Evolutionary conservation across 1,139 yeast genomes (phyloP), one percentile per base, ranked within the genome.

Genomic region (Blastobotrys apis): DNA sequence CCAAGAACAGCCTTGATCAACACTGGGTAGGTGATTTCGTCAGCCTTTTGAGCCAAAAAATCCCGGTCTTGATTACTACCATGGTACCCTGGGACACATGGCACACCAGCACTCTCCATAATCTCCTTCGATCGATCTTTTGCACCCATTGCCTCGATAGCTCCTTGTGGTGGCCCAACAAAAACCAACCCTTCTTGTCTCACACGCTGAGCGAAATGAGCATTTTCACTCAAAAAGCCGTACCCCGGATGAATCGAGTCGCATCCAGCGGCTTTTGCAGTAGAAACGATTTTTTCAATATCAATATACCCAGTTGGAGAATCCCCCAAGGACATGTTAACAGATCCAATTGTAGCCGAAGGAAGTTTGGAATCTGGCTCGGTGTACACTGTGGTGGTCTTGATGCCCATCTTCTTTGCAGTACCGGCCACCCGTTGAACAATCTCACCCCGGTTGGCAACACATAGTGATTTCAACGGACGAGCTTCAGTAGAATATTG

Each of bases 1-100:
- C 78, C 78, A 5, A 73, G 70, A n/a, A 74, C 71, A 21, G 77
- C 74, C 54, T 73, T 73, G 50, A 73, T 59, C 52, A 73, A 67
- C 1, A 73, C 69, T 1, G 78, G 78, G 50, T 67, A 73, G 0
- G 73, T 74, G 43, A 73, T 72, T 35, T 57, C 54, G 3, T 57
- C 49, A 10, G 77, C 75, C 35, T 62, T 61, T 6, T 50, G 47
- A 4, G 63, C 53, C 29, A 73, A 60, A 33, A 60, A 63, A 2
- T 57, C 56, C 1, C 60, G 54, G 33, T 64, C 65, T 30, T 61
- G 65, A 44, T 72, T 64, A 12, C 54, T 45, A 5, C 74, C 64
- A 36, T 63, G 71, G 30, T 73, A 66, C 3, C 77, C 77, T 5
- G 77, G 77, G n/a, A 73, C 75, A 30, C 71, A 65, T 1, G 77